These are phyloP conservation scores for Ottelia alismoides DNA, from an alignment of 106 monocot genomes.

Conservation along the genomic window DNA sequence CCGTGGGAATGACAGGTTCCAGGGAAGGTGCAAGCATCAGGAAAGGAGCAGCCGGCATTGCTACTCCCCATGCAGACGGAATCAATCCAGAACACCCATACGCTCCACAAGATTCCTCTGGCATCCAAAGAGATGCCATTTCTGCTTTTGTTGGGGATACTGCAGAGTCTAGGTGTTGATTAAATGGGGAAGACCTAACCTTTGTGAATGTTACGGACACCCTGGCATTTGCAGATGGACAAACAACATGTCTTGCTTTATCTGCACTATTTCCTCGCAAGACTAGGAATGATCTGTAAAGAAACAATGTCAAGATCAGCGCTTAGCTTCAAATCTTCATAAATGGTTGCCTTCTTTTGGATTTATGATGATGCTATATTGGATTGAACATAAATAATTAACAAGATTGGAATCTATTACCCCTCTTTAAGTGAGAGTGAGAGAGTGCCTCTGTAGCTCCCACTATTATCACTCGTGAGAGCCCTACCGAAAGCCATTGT, in stretches of 20 bases:
- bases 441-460: conserved; percentile 68
- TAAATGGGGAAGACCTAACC: conserved; percentile 41
- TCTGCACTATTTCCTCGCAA: conserved; percentile 91
- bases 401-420: conserved; percentile 34
- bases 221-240: conserved; percentile 48
- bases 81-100: too few relatives aligned
- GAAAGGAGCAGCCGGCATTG: conserved; percentile 16
- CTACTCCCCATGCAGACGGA: too few relatives aligned
- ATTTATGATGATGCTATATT: too few relatives aligned
- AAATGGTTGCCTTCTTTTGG: too few relatives aligned
- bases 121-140: too few relatives aligned
- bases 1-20: too few relatives aligned
- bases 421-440: conserved; percentile 49
- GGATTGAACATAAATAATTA: too few relatives aligned
- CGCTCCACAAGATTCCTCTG: too few relatives aligned
- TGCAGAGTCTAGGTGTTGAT: conserved; percentile 49
- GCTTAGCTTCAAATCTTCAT: too few relatives aligned
- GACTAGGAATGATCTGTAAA: conserved; percentile 64
- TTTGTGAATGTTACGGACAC: conserved; percentile 53
- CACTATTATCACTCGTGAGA: conserved; percentile 43
- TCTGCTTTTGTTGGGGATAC: too few relatives aligned
- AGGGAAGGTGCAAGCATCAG: conserved; percentile 35
- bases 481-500: conserved; percentile 57
- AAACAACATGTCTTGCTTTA: conserved; percentile 74
- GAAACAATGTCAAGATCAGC: too few relatives aligned